Evolutionary conservation across 2,329 filamentous ascomycete genomes (phyloP), one percentile per base, ranked within the genome.

Genomic region (Arthrobotrys sphaeroides): DNA sequence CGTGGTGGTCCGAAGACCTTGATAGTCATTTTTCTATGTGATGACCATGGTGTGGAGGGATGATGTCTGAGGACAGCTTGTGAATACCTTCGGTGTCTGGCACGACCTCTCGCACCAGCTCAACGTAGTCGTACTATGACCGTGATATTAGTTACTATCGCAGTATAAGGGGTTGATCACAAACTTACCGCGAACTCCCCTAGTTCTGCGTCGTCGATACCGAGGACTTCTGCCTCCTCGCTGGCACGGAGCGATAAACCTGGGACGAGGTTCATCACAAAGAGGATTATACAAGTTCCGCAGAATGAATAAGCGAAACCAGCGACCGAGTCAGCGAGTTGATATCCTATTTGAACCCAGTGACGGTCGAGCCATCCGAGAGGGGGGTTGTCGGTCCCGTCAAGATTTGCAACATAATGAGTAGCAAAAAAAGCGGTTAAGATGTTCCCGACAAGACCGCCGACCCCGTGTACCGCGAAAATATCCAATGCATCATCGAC

Each of bases 401-500:
- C 93, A 13, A 96, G 88, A 80, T 90, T 89, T 26, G 92, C 92
- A 80, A 96, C 92, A 84, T 93, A 93, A 82, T 94, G 87, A 85
- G 91, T 90, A 67, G 93, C 93, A 81, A 96, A 96, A 82, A 96
- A 89, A 33, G 87, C 92, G 1, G 92, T 95, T 78, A 90, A 85
- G 67, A 94, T 85, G 81, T 94, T 94, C 69, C 92, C 92, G 57
- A 93, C 89, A 12, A 94, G 82, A 49, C 92, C 92, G 57, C 92
- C 92, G 60, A 95, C 85, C 55, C 86, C 91, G 81, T 95, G 92
- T 9, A 93, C 91, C 18, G 92, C 92, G 80, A 94, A 95, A 82
- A 95, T 96, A 83, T 96, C 93, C 62, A 96, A 87, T 2, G 92
- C 91, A 80, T 96, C 93, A 80, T 96, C 93, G 78, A 94, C 89